Conservation (phyloP, 805 yeast genomes). For the Tetrapisispora phaffii region DNA sequence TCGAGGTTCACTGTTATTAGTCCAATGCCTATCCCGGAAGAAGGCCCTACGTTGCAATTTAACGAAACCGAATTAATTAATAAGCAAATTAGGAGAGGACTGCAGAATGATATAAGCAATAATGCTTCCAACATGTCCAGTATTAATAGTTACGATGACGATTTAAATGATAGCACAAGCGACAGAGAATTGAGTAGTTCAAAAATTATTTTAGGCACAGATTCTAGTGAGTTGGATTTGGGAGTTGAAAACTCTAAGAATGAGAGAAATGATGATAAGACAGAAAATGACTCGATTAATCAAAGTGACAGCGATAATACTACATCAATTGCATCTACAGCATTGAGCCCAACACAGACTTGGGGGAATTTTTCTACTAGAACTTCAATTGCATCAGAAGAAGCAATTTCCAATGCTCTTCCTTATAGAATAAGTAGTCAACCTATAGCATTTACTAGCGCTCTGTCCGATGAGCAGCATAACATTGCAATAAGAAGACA, state of each 20-base stretch:
- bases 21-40: slow-evolving; percentile 3
- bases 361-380: neutral
- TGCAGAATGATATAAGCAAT: neutral
- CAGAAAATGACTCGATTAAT: neutral
- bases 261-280: neutral
- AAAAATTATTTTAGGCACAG: neutral
- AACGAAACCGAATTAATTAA: neutral
- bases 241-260: neutral
- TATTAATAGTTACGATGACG: neutral
- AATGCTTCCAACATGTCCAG: neutral
- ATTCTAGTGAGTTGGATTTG: neutral
- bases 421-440: slow-evolving; percentile 10
- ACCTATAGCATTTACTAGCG: slow-evolving; percentile 18
- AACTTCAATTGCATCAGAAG: slow-evolving; percentile 1
- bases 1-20: neutral
- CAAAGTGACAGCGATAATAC: neutral
- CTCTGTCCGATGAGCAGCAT: slow-evolving; percentile 1
- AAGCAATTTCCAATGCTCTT: neutral
- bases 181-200: neutral
- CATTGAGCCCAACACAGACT: neutral
- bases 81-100: neutral
- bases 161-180: neutral
- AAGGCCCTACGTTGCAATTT: neutral
- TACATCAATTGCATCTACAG: neutral
- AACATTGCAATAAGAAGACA: slow-evolving; percentile 9